Evolutionary conservation across 495 filamentous ascomycete genomes (phyloP), one percentile per base, ranked within the genome.

Genomic region (Xylaria longipes): DNA sequence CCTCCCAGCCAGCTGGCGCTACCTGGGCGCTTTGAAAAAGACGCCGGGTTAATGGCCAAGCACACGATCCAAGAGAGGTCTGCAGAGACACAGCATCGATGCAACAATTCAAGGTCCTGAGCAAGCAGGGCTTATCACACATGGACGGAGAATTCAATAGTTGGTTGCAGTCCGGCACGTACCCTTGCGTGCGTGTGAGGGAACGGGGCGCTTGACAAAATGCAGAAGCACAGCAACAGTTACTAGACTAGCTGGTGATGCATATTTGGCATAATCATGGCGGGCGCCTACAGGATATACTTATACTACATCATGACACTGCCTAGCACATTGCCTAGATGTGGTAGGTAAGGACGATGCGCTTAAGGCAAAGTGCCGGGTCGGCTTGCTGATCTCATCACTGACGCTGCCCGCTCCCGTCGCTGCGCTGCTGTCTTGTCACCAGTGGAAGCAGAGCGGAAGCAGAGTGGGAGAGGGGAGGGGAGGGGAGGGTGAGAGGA

Each of bases 121-220:
- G 35, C 63, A 56, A 52, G 31, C 64, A 67, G 64, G 64, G 46
- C 46, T 50, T 41, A 62, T 62, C 64, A 67, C 64, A 56, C 33
- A 54, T 37, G 65, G 22, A 56, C 45, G 35, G 65, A 54, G 33
- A 56, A 56, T 27, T 35, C 48, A 43, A 67, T 50, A 35, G 65
- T 67, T 27, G 46, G 64, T 33, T 54, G 46, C 45, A 27, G 29
- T 20, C 12, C 65, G 65, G 65, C 48, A 56, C 48, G 35, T 60
- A 67, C 65, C 65, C 65, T 67, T 54, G 65, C 65, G 35, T 27
- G 48, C 17, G 48, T 66, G 63, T 39, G 31, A 50, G 35, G 65
- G 65, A 67, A 56, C 65, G 65, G 65, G 65, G 65, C 65, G 65
- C 65, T 67, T 67, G 65, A 27, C 17, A 46, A 67, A 56, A 56